A percentile compares a stretch with the other conserved stretches of the same genome.
phyloP scores from a whole-genome alignment of 2,329 filamentous ascomycete species.

The Penicillium sp. region DNA sequence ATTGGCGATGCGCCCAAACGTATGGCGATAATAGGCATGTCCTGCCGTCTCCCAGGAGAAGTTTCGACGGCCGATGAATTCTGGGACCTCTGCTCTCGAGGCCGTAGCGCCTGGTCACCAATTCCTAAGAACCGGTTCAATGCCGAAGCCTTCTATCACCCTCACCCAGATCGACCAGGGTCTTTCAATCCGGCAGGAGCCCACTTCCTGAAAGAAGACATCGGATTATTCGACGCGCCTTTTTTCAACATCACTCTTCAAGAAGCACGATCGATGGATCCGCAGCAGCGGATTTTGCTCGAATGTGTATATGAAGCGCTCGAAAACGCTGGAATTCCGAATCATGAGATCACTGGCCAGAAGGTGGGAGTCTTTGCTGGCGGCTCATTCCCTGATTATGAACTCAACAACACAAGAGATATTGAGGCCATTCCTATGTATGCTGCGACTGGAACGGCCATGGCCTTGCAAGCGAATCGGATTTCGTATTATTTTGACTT shows the following conservation, averaged over 20 bases:
- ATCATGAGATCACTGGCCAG: slow-evolving; percentile 17
- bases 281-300: slow-evolving; percentile 28
- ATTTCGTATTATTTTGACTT: slow-evolving; percentile 33
- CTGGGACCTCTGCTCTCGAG: slow-evolving; percentile 26
- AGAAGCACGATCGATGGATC: slow-evolving; percentile 25
- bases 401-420: slow-evolving; percentile 24
- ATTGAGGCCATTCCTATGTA: slow-evolving; percentile 24
- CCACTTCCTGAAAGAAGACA: slow-evolving; percentile 30
- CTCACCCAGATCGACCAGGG: slow-evolving; percentile 21
- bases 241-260: slow-evolving; percentile 31
- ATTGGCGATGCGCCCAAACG: slow-evolving; percentile 12
- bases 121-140: slow-evolving; percentile 26
- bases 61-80: slow-evolving; percentile 25
- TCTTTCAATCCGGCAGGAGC: slow-evolving; percentile 25
- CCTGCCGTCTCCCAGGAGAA: slow-evolving; percentile 28
- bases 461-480: slow-evolving; percentile 28
- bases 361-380: slow-evolving; percentile 27
- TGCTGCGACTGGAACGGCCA: slow-evolving; percentile 23
- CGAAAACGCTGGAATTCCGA: slow-evolving; percentile 28
- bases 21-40: slow-evolving; percentile 29
- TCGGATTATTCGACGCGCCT: slow-evolving; percentile 28
- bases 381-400: slow-evolving; percentile 25
- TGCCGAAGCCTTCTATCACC: slow-evolving; percentile 22
- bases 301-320: slow-evolving; percentile 31
- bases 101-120: slow-evolving; percentile 22